A percentile compares a stretch with the other conserved stretches of the same genome.
These are phyloP conservation scores for Rhizopogon vulgaris DNA, from an alignment of 768 basidiomycete genomes.

Conservation along the genomic window DNA sequence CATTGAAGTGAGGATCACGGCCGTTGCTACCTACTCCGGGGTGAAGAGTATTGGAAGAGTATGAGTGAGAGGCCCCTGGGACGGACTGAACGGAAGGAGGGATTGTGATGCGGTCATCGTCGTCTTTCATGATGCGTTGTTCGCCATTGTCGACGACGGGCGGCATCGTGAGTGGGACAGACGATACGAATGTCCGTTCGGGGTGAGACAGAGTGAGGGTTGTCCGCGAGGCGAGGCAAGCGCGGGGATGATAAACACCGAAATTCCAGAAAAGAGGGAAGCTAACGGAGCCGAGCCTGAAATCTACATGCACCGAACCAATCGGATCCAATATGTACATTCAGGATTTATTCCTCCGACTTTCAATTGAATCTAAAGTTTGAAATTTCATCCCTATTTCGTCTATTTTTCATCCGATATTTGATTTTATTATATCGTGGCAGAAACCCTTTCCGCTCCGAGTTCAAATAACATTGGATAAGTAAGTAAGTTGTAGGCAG, in stretches of 20 bases:
- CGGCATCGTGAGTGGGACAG: constrained; percentile 27
- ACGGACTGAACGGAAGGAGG: constrained; percentile 21
- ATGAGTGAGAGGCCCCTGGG: constrained; percentile 16
- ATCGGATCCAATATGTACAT: constrained; percentile 39
- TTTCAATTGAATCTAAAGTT: neutral
- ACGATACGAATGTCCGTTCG: constrained; percentile 41
- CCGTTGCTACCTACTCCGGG: constrained; percentile 22
- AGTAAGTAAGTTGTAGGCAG: neutral
- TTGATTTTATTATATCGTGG: constrained; percentile 18
- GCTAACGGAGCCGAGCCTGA: constrained; percentile 39
- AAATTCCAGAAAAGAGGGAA: constrained; percentile 40
- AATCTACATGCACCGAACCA: constrained; percentile 53
- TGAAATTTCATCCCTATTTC: constrained; percentile 1
- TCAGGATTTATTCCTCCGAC: constrained; percentile 1
- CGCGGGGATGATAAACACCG: constrained; percentile 56
- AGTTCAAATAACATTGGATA: neutral
- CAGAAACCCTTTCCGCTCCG: too few species aligned
- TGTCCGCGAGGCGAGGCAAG: constrained; percentile 57
- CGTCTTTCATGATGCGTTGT: constrained; percentile 42
- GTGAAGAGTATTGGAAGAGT: constrained; percentile 22
- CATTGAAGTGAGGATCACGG: constrained; percentile 17
- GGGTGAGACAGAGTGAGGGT: constrained; percentile 36
- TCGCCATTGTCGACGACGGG: constrained; percentile 58
- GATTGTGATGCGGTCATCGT: constrained; percentile 24
- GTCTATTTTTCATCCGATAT: constrained; percentile 21